Evolutionary conservation across 1,284 basidiomycete genomes (phyloP), one percentile per base, ranked within the genome.

Genomic region (Austroboletus niveus): DNA sequence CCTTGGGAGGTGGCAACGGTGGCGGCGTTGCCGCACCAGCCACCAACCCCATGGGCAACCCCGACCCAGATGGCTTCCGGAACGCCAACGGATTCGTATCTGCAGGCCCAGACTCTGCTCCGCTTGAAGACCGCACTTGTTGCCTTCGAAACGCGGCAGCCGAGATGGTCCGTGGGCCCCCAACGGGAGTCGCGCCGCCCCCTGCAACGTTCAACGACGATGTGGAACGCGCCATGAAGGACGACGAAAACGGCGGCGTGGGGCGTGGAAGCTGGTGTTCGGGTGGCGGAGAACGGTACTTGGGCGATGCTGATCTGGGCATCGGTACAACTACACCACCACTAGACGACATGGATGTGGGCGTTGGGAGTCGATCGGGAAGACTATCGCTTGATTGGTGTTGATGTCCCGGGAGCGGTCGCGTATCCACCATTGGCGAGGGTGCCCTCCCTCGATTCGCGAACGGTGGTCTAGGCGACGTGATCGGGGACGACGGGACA

Each of bases 141-240:
- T 74, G 78, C n/a, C 85, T 73, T 62, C 79, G 79, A 70, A 90
- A 90, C 22, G 87, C 87, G 8, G 86, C 84, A 0, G 87, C 87
- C 1, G 85, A 81, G 51, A 90, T 89, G 40, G 80, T 90, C 34
- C 83, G 76, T 14, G 61, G 61, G 1, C 48, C 47, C 8, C 53
- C 53, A 6, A 45, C 48, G 12, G 55, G 52, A 31, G 42, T 64
- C 27, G n/a, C 4, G 15, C 50, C 55, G 4, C 38, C 52, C 24
- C 54, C 46, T 3, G n/a, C 24, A n/a, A 59, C 48, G 31, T 61
- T 49, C 56, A 71, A 61, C 2, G 73, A 72, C 5, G 71, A 65
- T 22, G 67, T 67, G 1, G 74, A 75, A 27, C 57, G 54, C 22
- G 55, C 63, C 66, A 54, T 70, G 48, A 52, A 56, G 2, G 55